phyloP scores from a whole-genome alignment of 2,329 filamentous ascomycete genomes.

The Pseudocercospora cruenta region DNA sequence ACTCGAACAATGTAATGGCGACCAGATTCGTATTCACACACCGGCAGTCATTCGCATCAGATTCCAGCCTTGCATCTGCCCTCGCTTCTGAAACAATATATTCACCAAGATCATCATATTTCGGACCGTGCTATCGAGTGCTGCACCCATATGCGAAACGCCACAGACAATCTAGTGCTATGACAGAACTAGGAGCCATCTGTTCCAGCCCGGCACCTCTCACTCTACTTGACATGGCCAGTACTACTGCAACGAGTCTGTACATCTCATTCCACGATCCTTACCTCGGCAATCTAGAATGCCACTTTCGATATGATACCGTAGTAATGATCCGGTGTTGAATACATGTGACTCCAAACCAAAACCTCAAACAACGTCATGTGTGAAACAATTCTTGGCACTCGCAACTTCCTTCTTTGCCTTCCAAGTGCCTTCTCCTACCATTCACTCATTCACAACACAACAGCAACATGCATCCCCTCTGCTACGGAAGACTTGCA shows the following conservation, averaged over 20 bases:
- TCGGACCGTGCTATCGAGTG: background rate
- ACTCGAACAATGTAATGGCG: background rate
- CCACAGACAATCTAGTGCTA: background rate
- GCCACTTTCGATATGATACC: background rate
- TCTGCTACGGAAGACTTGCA: conserved; percentile 24
- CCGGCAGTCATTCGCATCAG: background rate
- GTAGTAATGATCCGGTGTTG: no score
- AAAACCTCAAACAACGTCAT: background rate
- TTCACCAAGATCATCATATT: background rate
- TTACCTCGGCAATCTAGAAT: background rate
- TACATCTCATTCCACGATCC: background rate
- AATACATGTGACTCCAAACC: no score
- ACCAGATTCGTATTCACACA: background rate
- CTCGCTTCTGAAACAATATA: background rate
- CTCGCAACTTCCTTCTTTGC: background rate
- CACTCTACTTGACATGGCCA: no score
- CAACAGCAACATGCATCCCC: conserved; percentile 20
- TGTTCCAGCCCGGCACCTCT: no score
- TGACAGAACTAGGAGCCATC: background rate
- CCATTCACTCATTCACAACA: background rate
- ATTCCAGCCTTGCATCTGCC: background rate
- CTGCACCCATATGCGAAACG: background rate
- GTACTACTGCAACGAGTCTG: background rate
- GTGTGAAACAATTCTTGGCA: background rate
- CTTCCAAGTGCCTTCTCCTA: background rate